Evolutionary conservation across 495 filamentous ascomycete species (phyloP).

Genomic region (Aspergillus sparsus): DNA sequence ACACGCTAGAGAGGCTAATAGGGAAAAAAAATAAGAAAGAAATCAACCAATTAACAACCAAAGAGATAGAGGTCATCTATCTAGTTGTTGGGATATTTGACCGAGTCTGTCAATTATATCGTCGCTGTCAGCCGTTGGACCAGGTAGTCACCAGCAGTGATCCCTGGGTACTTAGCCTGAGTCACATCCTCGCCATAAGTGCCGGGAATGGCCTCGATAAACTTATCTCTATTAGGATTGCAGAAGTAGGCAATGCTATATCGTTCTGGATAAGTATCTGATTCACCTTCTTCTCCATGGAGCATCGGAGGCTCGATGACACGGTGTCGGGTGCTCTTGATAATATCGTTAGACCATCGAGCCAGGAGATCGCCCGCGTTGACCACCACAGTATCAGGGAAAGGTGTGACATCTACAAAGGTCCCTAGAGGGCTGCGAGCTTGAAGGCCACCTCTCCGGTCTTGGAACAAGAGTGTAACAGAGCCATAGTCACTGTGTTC

Average conservation of each 20-base stretch:
- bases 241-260: conserved; percentile 76
- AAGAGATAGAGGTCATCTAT: no score
- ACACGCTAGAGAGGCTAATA: no score
- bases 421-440: conserved; percentile 73
- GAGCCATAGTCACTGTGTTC: conserved; percentile 89
- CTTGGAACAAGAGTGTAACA: conserved; percentile 89
- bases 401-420: conserved; percentile 83
- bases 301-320: conserved; percentile 77
- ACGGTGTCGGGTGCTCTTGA: conserved; percentile 84
- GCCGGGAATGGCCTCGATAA: conserved; percentile 85
- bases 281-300: conserved; percentile 20
- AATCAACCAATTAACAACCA: no score
- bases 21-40: no score
- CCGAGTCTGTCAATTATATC: conserved; percentile 15
- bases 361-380: conserved; percentile 90
- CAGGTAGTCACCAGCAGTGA: conserved; percentile 82
- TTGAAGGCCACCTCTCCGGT: conserved; percentile 78
- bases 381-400: conserved; percentile 80
- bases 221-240: conserved; percentile 78
- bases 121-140: conserved; percentile 77
- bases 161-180: conserved; percentile 69
- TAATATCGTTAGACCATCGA: conserved; percentile 87
- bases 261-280: conserved; percentile 45
- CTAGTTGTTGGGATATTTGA: no score
- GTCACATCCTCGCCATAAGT: conserved; percentile 66